A percentile compares a stretch with the other conserved stretches of the same genome.
Evolutionary conservation across 2,329 filamentous ascomycete species (phyloP).

Genomic region (Sporothrix humicola): DNA sequence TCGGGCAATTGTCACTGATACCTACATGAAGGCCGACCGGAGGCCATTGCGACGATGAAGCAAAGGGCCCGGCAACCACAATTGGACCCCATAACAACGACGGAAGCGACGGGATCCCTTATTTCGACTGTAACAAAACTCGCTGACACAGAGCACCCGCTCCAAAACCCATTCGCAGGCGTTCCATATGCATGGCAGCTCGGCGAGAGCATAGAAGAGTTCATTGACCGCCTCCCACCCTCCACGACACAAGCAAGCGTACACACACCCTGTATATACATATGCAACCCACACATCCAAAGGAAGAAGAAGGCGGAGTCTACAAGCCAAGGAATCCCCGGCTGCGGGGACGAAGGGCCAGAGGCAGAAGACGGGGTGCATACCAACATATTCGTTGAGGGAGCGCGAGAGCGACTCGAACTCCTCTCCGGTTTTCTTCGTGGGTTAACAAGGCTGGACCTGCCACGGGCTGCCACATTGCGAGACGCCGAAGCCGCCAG

Average conservation of each 20-base stretch:
- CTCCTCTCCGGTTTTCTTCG: constrained; percentile 57
- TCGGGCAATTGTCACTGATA: background rate
- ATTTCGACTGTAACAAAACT: background rate
- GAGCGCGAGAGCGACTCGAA: constrained; percentile 58
- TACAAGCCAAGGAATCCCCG: constrained; percentile 48
- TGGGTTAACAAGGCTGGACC: constrained; percentile 50
- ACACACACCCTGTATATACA: constrained; percentile 71
- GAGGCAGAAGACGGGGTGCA: constrained; percentile 54
- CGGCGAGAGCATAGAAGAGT: constrained; percentile 48
- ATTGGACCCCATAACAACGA: background rate
- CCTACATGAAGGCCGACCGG: constrained; percentile 58
- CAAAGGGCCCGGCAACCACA: constrained; percentile 59
- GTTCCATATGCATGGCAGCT: constrained; percentile 62
- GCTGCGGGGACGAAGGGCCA: constrained; percentile 57
- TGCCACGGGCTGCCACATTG: constrained; percentile 47
- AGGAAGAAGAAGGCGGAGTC: constrained; percentile 45
- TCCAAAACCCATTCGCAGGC: constrained; percentile 66
- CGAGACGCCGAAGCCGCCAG: constrained; percentile 58
- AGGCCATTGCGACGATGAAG: constrained; percentile 55
- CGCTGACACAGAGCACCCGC: constrained; percentile 34
- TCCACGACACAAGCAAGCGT: constrained; percentile 58
- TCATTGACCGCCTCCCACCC: constrained; percentile 72
- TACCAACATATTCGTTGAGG: constrained; percentile 56
- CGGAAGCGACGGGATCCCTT: too few relatives aligned
- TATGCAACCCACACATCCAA: constrained; percentile 66